Evolutionary conservation across 1,284 basidiomycete genomes (phyloP).

Genomic region (Trichosporon ovoides): DNA sequence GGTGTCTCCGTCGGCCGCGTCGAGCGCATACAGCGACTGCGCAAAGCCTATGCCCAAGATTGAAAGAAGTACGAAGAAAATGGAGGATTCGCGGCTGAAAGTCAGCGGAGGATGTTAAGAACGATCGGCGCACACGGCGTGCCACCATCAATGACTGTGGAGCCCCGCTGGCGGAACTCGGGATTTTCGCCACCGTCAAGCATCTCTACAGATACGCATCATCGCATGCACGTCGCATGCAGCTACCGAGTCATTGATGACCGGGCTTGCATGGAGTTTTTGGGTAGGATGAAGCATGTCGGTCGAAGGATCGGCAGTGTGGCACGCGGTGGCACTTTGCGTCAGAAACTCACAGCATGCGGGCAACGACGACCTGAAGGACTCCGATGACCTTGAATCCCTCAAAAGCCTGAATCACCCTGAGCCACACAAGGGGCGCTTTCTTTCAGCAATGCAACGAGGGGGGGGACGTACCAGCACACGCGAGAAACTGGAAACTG

Average conservation of each 20-base stretch:
- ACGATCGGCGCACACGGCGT: too few species aligned
- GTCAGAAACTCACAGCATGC: conserved; percentile 67
- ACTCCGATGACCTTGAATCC: conserved; percentile 60
- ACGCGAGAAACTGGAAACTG: conserved; percentile 82
- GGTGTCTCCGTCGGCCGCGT: conserved; percentile 77
- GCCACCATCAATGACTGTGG: too few species aligned
- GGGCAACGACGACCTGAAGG: conserved; percentile 49
- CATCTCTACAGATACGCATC: conserved; percentile 17
- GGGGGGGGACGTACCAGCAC: conserved; percentile 51
- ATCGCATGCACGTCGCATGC: conserved; percentile 56
- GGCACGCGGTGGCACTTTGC: neutral
- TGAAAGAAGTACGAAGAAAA: conserved; percentile 80
- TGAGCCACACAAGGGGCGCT: conserved; percentile 82
- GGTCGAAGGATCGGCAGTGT: too few species aligned
- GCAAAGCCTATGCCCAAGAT: conserved; percentile 77
- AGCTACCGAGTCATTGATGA: conserved; percentile 49
- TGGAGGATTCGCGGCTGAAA: conserved; percentile 67
- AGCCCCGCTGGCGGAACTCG: too few species aligned
- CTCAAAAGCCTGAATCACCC: conserved; percentile 49
- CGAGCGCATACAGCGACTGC: conserved; percentile 71
- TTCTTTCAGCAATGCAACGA: too few species aligned
- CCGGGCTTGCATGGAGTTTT: neutral
- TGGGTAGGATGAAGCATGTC: conserved; percentile 21
- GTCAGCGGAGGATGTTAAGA: neutral
- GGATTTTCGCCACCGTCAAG: too few species aligned